phyloP scores from a whole-genome alignment of 352 stramenopile species.

The Globisporangium viniferum region DNA sequence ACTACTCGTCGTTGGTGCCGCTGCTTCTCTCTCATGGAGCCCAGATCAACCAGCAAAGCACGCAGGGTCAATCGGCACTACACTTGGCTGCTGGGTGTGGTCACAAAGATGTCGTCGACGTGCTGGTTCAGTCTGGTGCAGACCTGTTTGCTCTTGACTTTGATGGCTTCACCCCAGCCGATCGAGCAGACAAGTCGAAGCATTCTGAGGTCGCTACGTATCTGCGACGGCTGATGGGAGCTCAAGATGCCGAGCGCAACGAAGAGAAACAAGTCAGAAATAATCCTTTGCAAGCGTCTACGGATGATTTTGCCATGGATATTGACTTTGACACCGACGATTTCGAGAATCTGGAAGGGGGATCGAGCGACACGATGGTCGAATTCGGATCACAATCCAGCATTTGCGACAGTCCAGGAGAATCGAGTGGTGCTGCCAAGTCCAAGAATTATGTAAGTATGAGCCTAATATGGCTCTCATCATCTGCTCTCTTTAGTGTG shows the following conservation, averaged over 20 bases:
- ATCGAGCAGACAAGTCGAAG: constrained; percentile 77
- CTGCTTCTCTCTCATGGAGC: constrained; percentile 77
- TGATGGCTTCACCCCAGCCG: constrained; percentile 62
- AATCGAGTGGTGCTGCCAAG: constrained; percentile 25
- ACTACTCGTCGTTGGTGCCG: constrained; percentile 76
- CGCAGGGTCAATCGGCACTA: constrained; percentile 77
- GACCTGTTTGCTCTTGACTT: constrained; percentile 69
- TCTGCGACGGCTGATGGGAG: constrained; percentile 43
- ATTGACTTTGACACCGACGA: constrained; percentile 32
- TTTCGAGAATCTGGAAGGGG: constrained; percentile 17
- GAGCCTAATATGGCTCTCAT: neutral
- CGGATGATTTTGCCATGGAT: constrained; percentile 39
- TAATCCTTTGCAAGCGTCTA: constrained; percentile 4
- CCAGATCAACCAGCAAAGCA: constrained; percentile 83
- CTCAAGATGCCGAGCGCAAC: neutral
- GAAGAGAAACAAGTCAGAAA: neutral
- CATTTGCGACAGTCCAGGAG: constrained; percentile 32
- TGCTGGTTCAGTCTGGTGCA: constrained; percentile 55
- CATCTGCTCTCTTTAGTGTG: neutral
- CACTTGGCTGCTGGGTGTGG: constrained; percentile 80
- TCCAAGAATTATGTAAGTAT: constrained; percentile 48
- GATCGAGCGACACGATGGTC: neutral
- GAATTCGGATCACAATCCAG: constrained; percentile 23
- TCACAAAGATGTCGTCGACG: constrained; percentile 58
- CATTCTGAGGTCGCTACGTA: constrained; percentile 45